phyloP scores from a whole-genome alignment of 2,329 filamentous ascomycete genomes.

The Sporothrix phasma region DNA sequence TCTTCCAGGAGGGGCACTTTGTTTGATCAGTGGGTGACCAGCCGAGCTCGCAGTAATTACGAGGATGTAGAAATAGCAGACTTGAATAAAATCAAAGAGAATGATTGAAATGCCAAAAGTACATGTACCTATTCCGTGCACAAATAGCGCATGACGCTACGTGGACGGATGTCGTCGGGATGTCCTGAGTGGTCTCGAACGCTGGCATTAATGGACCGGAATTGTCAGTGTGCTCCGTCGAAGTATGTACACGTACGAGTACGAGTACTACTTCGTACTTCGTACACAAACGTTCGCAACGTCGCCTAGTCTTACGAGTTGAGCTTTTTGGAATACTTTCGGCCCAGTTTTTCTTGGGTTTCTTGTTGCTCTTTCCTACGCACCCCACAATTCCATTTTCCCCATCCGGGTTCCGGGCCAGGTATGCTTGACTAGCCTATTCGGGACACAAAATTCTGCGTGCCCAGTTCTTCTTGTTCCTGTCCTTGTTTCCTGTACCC shows the following conservation, averaged over 20 bases:
- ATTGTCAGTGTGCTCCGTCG: background rate
- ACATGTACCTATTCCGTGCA: too few species aligned
- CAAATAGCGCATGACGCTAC: too few species aligned
- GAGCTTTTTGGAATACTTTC: too few species aligned
- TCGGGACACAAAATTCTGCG: background rate
- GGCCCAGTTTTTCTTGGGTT: too few species aligned
- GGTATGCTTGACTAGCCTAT: background rate
- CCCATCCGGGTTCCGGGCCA: background rate
- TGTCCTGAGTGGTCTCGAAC: background rate
- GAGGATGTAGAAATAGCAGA: background rate
- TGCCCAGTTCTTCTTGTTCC: background rate
- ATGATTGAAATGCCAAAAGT: background rate
- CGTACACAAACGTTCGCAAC: too few species aligned
- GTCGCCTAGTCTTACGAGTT: too few species aligned
- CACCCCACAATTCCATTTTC: background rate
- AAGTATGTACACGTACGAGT: too few species aligned
- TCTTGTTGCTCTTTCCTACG: background rate
- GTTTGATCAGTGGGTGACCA: background rate
- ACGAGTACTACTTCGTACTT: too few species aligned
- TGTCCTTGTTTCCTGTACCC: background rate
- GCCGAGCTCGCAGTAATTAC: background rate
- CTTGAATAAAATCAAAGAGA: too few species aligned
- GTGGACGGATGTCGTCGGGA: too few species aligned
- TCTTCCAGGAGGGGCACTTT: constrained; percentile 43
- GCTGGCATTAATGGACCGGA: too few species aligned